Evolutionary conservation across 495 filamentous ascomycete species (phyloP), one percentile per base, ranked within the genome.

Genomic region (Articulospora tetracladia): DNA sequence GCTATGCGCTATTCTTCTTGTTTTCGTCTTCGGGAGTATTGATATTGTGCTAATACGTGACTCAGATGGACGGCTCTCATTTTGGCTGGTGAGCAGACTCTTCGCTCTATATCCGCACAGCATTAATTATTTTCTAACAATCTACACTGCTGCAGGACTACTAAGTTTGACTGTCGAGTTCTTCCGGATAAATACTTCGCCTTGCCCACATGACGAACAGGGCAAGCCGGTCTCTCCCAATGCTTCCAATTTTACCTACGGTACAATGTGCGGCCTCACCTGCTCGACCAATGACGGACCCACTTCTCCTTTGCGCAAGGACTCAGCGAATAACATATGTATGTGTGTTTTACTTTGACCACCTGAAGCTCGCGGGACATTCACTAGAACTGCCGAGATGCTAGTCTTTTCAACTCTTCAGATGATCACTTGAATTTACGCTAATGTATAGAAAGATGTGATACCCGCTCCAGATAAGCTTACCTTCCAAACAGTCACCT

Each of bases 141-240:
- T 6, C 4, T 13, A 32, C 12, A 24, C 20, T 50, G 47, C 26
- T 57, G 26, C 22, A 81, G 79, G 83, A 1, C 69, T 86, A 23
- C 57, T 86, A 11, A 80, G 80, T 56, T 70, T 86, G 59, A 77
- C 77, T 0, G 78, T 86, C 58, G 82, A 85, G 58, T 86, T 86
- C 64, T 83, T 82, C 65, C 77, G 83, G 23, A 67, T 68, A 19
- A 57, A 69, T 13, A 41, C 81, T 0, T 68, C 60, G 0, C 8
- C 25, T 20, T 85, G 83, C 59, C 64, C 67, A 4, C 49, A 57
- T 13, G 73, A 81, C 27, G 72, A 76, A 13, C 58, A 60, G 32
- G 75, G 75, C n/a, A 64, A 72, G 1, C 73, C 72, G 0, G 56
- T 72, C 8, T 71, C 73, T 32, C 46, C 60, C 28, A 39, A 61